phyloP scores from a whole-genome alignment of 441 rosid species.

The Bocquillonia castaneifolia region DNA sequence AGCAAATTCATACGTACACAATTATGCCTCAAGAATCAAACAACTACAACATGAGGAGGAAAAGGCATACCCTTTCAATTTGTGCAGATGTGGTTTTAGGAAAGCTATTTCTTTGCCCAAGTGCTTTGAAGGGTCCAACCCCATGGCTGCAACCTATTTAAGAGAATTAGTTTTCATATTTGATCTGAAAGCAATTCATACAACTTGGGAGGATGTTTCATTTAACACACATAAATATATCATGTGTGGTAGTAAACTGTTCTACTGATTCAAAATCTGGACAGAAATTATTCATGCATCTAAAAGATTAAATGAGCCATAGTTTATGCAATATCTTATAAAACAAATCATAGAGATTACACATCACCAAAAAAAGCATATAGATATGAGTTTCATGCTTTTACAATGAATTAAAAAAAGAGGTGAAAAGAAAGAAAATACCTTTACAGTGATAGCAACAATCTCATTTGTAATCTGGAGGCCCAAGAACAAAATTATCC shows the following conservation, averaged over 20 bases:
- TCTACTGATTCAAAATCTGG: not conserved
- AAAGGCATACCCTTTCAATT: slow-evolving; percentile 73
- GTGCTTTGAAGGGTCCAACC: slow-evolving; percentile 80
- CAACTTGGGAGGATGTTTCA: slow-evolving; percentile 10
- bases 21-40: slow-evolving; percentile 9
- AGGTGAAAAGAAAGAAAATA: slow-evolving; percentile 22
- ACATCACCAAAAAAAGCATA: not conserved
- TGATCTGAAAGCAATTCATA: not conserved
- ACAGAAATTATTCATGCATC: too few relatives aligned
- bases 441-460: slow-evolving; percentile 76
- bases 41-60: not conserved
- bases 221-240: not conserved
- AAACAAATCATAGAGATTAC: not conserved
- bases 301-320: too few relatives aligned
- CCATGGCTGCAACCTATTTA: slow-evolving; percentile 89
- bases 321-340: not conserved
- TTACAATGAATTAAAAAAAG: not conserved
- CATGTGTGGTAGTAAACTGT: not conserved
- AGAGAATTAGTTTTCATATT: slow-evolving; percentile 11
- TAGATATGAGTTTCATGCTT: not conserved
- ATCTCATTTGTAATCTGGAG: slow-evolving; percentile 65
- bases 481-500: slow-evolving; percentile 14
- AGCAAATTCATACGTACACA: not conserved
- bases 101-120: slow-evolving; percentile 74
- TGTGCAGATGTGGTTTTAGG: slow-evolving; percentile 64